Evolutionary conservation across 1,284 basidiomycete species (phyloP).

Genomic region (Cryptococcus wingfieldii): DNA sequence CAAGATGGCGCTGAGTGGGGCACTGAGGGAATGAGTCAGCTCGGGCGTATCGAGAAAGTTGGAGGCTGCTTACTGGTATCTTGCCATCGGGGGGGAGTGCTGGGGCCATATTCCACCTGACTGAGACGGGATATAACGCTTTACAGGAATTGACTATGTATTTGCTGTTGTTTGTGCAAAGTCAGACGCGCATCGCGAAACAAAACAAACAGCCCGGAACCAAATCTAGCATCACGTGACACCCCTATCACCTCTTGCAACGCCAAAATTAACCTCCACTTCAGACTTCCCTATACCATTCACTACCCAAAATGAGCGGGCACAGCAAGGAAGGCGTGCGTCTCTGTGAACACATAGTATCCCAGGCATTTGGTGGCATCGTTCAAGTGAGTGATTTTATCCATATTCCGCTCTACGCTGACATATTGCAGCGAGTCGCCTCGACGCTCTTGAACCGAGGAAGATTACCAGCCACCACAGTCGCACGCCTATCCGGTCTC

Average conservation of each 20-base stretch:
- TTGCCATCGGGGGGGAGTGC: slow-evolving; percentile 35
- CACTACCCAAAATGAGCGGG: slow-evolving; percentile 13
- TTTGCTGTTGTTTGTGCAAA: background rate
- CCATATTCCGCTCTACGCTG: background rate
- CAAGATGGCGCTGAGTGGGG: slow-evolving; percentile 39
- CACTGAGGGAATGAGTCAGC: slow-evolving; percentile 29
- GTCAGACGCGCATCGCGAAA: background rate
- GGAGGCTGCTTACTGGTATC: slow-evolving; percentile 30
- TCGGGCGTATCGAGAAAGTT: background rate
- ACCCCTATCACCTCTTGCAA: background rate
- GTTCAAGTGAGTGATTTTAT: slow-evolving; percentile 36
- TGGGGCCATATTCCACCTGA: slow-evolving; percentile 18
- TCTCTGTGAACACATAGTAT: slow-evolving; percentile 47
- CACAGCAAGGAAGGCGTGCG: slow-evolving; percentile 50
- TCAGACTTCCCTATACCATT: background rate
- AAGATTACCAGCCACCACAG: slow-evolving; percentile 62
- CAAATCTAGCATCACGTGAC: slow-evolving; percentile 2
- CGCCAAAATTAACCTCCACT: background rate
- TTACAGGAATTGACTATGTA: background rate
- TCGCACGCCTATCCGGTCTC: slow-evolving; percentile 62
- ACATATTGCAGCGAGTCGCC: slow-evolving; percentile 61
- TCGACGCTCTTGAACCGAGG: slow-evolving; percentile 80
- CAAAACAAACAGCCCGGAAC: slow-evolving; percentile 10
- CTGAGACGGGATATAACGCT: background rate
- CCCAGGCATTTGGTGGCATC: slow-evolving; percentile 44